Conservation (phyloP, 2,329 filamentous ascomycete genomes). For the Pseudogymnoascus sp. region DNA sequence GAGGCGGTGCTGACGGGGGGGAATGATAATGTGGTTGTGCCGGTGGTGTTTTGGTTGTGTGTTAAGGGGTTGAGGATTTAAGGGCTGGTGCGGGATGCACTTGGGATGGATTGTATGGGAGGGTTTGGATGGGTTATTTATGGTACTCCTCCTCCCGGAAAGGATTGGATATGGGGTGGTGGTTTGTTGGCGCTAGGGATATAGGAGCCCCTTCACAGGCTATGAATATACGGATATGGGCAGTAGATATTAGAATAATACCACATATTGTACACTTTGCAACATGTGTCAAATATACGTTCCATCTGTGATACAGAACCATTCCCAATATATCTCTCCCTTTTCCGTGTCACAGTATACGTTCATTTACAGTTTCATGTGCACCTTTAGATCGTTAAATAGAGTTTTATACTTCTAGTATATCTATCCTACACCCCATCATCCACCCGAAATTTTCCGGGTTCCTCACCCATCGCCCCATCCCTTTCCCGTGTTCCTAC, state of each 20-base stretch:
- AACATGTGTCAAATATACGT: not conserved
- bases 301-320: no score
- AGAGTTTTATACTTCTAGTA: not conserved
- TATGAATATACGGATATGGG: not conserved
- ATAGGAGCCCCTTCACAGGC: slow-evolving; percentile 4
- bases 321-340: no score
- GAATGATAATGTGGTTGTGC: slow-evolving; percentile 97
- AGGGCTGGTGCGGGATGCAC: not conserved
- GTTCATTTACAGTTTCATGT: no score
- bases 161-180: not conserved
- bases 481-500: not conserved
- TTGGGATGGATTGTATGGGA: not conserved
- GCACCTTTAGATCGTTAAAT: not conserved
- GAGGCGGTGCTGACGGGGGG: slow-evolving; percentile 93
- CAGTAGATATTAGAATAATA: not conserved
- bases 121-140: not conserved
- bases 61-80: slow-evolving; percentile 55
- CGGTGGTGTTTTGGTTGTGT: slow-evolving; percentile 84
- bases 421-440: not conserved
- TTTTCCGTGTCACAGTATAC: no score
- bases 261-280: not conserved
- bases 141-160: not conserved
- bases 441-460: not conserved
- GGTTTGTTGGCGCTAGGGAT: not conserved
- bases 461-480: not conserved